Percentiles rank a stretch among this genome's conserved stretches.
Evolutionary conservation across 179 eudicot genomes (phyloP).

Genomic region (Nepenthes alata): DNA sequence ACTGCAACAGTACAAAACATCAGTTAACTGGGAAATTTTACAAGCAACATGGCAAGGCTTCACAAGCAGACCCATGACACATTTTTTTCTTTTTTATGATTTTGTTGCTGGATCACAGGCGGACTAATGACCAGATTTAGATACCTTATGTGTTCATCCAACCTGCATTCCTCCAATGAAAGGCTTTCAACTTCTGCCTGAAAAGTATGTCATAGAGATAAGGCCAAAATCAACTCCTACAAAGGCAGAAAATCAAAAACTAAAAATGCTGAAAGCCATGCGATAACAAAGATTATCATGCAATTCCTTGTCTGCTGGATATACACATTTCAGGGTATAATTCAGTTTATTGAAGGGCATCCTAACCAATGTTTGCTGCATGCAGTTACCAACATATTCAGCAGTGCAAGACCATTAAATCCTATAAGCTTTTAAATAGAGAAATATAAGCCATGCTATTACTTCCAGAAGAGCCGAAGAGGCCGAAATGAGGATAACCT

Average conservation of each 20-base stretch:
- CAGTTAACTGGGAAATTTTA: conserved; percentile 9
- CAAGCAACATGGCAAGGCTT: background rate
- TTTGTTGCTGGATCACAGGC: background rate
- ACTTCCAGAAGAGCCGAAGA: no score
- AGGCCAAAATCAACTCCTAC: background rate
- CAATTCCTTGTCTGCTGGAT: no score
- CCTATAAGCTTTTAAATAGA: no score
- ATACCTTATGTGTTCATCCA: conserved; percentile 83
- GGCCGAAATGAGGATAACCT: no score
- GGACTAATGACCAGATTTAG: conserved; percentile 6
- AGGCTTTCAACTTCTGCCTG: conserved; percentile 84
- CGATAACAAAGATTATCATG: no score
- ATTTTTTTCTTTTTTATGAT: background rate
- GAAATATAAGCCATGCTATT: no score
- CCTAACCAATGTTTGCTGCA: no score
- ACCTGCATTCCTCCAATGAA: conserved; percentile 50
- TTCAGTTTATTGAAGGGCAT: no score
- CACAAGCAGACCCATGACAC: background rate
- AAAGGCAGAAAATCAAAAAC: no score
- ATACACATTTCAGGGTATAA: no score
- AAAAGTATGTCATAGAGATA: conserved; percentile 2
- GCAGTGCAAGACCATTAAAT: no score
- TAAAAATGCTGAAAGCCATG: background rate
- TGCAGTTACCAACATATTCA: no score
- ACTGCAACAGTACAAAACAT: conserved; percentile 32